These are phyloP conservation scores for Paraglomus brasilianum DNA, from an alignment of 192 early-diverging fungal species.

Conservation along the genomic window DNA sequence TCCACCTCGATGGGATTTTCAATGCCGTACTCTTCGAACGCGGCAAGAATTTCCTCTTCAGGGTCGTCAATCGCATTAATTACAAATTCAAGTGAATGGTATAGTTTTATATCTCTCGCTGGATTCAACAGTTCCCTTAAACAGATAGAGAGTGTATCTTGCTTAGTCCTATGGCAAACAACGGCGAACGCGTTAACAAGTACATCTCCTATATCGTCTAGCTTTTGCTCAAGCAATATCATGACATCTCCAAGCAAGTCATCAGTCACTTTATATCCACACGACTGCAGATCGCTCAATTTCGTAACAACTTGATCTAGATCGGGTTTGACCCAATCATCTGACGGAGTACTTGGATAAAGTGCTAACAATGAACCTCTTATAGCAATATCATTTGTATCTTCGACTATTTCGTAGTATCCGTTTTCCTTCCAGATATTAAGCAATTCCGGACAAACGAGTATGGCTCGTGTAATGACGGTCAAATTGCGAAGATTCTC, in stretches of 20 bases:
- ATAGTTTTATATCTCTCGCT: not conserved
- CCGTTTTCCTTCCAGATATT: slow-evolving; percentile 2
- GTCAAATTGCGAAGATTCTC: slow-evolving; percentile 3
- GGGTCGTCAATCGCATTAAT: too few relatives aligned
- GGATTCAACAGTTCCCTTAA: not conserved
- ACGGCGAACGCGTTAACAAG: not conserved
- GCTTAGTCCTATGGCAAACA: not conserved
- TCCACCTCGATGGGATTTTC: too few relatives aligned
- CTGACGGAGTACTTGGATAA: not conserved
- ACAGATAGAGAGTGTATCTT: not conserved
- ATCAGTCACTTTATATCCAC: slow-evolving; percentile 11
- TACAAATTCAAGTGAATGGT: slow-evolving; percentile 7
- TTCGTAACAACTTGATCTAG: not conserved
- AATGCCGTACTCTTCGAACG: too few relatives aligned
- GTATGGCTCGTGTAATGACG: slow-evolving; percentile 12
- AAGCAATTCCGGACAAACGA: slow-evolving; percentile 7
- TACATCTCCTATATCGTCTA: not conserved
- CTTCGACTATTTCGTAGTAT: slow-evolving; percentile 3
- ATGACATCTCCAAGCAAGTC: not conserved
- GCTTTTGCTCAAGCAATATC: slow-evolving; percentile 3
- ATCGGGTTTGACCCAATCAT: not conserved
- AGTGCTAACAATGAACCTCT: not conserved
- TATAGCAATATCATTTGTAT: slow-evolving; percentile 19
- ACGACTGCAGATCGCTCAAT: not conserved
- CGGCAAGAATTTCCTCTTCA: too few relatives aligned